Evolutionary conservation across 352 stramenopile species (phyloP).

Genomic region (Pythium coloratum): DNA sequence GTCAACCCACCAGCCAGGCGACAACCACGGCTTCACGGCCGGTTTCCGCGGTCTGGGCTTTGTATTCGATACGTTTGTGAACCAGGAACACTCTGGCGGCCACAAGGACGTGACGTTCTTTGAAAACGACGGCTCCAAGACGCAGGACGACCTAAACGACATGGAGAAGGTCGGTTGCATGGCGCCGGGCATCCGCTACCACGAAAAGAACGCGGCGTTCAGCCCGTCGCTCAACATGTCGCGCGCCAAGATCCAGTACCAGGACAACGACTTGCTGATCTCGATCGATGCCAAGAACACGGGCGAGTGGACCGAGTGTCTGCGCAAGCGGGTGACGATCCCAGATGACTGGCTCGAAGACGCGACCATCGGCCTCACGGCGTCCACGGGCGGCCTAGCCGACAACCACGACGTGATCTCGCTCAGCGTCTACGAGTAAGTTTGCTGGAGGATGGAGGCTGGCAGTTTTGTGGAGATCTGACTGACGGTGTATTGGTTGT

Average conservation of each 20-base stretch:
- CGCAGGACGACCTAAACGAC: constrained; percentile 76
- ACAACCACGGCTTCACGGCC: constrained; percentile 81
- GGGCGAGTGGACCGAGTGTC: constrained; percentile 72
- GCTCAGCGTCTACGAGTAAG: constrained; percentile 79
- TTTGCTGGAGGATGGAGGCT: constrained; percentile 4
- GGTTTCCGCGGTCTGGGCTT: constrained; percentile 74
- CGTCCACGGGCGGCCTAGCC: constrained; percentile 75
- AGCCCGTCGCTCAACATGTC: constrained; percentile 80
- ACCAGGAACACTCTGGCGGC: constrained; percentile 69
- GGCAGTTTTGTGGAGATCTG: neutral
- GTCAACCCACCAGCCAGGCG: constrained; percentile 49
- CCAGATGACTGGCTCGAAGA: constrained; percentile 59
- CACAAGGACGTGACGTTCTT: constrained; percentile 87
- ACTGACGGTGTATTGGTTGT: constrained; percentile 1
- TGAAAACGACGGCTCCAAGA: constrained; percentile 75
- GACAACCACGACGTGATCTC: constrained; percentile 84
- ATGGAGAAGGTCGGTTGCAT: constrained; percentile 73
- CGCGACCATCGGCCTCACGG: constrained; percentile 71
- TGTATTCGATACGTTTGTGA: constrained; percentile 87
- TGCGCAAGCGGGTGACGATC: constrained; percentile 52
- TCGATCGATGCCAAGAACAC: constrained; percentile 74
- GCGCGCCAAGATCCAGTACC: constrained; percentile 78
- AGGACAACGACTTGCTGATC: constrained; percentile 65
- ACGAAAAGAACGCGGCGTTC: constrained; percentile 80
- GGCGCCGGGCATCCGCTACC: constrained; percentile 74